A percentile compares a stretch with the other conserved stretches of the same genome.
These are phyloP conservation scores for Salvia sclarea DNA, from an alignment of 305 asterid species.

Conservation along the genomic window DNA sequence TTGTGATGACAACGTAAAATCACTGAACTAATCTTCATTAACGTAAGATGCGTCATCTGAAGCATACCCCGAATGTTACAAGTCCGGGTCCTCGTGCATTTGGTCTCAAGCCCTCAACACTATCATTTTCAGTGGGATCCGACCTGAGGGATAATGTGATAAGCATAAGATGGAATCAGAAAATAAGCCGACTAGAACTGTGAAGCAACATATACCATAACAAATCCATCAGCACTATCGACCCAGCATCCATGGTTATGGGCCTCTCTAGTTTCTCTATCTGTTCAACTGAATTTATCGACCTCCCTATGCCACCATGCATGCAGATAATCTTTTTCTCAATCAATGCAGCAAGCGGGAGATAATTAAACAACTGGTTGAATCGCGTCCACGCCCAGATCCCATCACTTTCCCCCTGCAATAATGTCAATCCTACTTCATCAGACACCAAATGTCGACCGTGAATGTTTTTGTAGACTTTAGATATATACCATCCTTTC, in stretches of 20 bases:
- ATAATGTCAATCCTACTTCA: conserved; percentile 28
- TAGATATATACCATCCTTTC: conserved; percentile 88
- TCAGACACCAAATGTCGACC: conserved; percentile 25
- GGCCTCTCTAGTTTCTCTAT: conserved; percentile 99
- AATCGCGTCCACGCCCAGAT: conserved; percentile 99
- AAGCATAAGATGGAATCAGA: conserved; percentile 29
- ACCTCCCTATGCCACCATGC: conserved; percentile 99
- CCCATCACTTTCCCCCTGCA: conserved; percentile 98
- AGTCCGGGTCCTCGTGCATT: conserved; percentile 99
- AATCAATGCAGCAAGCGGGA: conserved; percentile 94
- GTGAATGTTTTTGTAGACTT: conserved; percentile 2
- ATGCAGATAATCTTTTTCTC: conserved; percentile 98
- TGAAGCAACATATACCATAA: conserved; percentile 63
- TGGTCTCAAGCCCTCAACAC: conserved; percentile 94
- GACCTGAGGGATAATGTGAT: conserved; percentile 63
- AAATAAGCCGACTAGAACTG: conserved; percentile 18
- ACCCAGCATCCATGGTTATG: conserved; percentile 99
- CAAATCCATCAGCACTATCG: conserved; percentile 92
- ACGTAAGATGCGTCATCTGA: conserved; percentile 18
- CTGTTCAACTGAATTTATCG: conserved; percentile 90
- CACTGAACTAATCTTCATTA: not conserved
- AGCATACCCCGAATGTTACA: conserved; percentile 89
- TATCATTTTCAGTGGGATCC: conserved; percentile 97
- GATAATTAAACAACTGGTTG: conserved; percentile 89
- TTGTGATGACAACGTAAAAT: not conserved